Evolutionary conservation across 768 basidiomycete genomes (phyloP).

Genomic region (Pulveroboletus ravenelii): DNA sequence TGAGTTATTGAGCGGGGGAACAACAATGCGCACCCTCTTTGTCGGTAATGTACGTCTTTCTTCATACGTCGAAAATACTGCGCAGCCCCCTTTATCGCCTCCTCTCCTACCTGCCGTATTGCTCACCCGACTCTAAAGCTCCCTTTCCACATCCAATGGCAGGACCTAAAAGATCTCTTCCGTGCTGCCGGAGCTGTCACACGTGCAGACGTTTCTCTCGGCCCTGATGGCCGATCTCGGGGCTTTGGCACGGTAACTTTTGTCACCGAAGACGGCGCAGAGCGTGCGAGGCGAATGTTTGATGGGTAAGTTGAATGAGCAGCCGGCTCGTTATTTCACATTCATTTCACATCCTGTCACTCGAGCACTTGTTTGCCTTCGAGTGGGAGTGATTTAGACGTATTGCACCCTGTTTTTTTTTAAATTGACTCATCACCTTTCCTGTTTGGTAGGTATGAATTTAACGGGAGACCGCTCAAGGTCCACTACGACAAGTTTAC

Average conservation of each 20-base stretch:
- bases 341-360: neutral
- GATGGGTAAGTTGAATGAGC: slow-evolving; percentile 62
- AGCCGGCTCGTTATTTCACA: neutral
- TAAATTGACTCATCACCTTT: slow-evolving; percentile 3
- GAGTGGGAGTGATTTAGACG: neutral
- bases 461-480: slow-evolving; percentile 80
- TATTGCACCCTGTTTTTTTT: neutral
- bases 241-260: slow-evolving; percentile 94
- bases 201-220: slow-evolving; percentile 86
- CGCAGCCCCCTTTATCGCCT: neutral
- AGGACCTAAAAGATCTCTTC: slow-evolving; percentile 95
- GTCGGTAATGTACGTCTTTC: slow-evolving; percentile 75
- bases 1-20: slow-evolving; percentile 27
- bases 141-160: slow-evolving; percentile 95
- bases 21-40: slow-evolving; percentile 59
- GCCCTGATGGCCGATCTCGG: slow-evolving; percentile 80
- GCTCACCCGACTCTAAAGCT: slow-evolving; percentile 46
- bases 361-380: neutral
- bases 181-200: slow-evolving; percentile 86
- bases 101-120: slow-evolving; percentile 6
- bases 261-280: slow-evolving; percentile 77
- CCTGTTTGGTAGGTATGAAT: slow-evolving; percentile 61
- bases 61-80: slow-evolving; percentile 2
- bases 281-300: slow-evolving; percentile 80
- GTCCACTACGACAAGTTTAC: slow-evolving; percentile 89